Evolutionary conservation across 2,329 filamentous ascomycete species (phyloP).

Genomic region (Torrubiella hemipterigena): DNA sequence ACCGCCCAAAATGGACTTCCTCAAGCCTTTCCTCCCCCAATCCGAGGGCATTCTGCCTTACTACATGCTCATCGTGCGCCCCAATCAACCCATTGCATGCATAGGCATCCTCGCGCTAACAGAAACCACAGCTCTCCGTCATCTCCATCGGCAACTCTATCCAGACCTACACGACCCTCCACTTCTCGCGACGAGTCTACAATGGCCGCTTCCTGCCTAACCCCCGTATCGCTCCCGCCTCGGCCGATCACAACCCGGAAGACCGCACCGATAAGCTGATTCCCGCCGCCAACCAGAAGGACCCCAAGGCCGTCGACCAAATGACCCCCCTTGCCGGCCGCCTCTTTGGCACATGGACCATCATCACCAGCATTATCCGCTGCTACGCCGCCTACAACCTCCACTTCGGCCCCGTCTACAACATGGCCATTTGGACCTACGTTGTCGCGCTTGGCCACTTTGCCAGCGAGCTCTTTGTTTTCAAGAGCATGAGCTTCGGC

Average conservation of each 20-base stretch:
- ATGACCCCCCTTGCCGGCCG: slow-evolving; percentile 66
- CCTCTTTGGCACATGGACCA: slow-evolving; percentile 81
- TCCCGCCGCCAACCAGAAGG: slow-evolving; percentile 29
- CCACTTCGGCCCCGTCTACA: slow-evolving; percentile 58
- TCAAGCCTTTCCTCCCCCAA: slow-evolving; percentile 32
- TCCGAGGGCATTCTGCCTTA: slow-evolving; percentile 45
- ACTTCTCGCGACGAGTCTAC: slow-evolving; percentile 83
- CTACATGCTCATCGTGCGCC: slow-evolving; percentile 43
- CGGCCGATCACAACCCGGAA: slow-evolving; percentile 33
- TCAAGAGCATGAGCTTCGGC: slow-evolving; percentile 59
- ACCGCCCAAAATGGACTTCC: slow-evolving; percentile 28
- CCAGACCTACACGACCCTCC: slow-evolving; percentile 69
- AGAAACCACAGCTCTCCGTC: slow-evolving; percentile 53
- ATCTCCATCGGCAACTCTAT: slow-evolving; percentile 76
- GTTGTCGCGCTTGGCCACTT: slow-evolving; percentile 69
- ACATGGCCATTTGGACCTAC: slow-evolving; percentile 74
- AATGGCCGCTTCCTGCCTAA: slow-evolving; percentile 49
- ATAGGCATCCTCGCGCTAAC: not conserved
- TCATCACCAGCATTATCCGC: slow-evolving; percentile 64
- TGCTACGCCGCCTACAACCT: slow-evolving; percentile 80
- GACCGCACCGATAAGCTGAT: slow-evolving; percentile 42
- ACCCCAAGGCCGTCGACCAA: slow-evolving; percentile 39
- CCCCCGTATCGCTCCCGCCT: slow-evolving; percentile 26
- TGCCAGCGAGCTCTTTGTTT: slow-evolving; percentile 67
- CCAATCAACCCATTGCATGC: slow-evolving; percentile 1